Evolutionary conservation across 306 rosid genomes (phyloP).

Genomic region (Pyrus pyrifolia): DNA sequence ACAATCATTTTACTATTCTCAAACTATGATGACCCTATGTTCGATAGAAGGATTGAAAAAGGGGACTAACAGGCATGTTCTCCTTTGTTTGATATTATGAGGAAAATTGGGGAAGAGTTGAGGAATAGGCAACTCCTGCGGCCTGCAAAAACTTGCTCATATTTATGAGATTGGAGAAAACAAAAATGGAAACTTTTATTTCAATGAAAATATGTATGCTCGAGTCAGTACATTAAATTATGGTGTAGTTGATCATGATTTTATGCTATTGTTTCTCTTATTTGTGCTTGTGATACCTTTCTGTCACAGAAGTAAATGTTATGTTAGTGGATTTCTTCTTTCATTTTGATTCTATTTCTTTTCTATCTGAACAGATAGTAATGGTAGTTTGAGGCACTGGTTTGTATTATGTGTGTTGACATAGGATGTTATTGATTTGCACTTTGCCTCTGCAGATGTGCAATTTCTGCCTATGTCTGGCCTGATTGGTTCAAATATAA

Average conservation of each 20-base stretch:
- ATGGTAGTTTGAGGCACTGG: neutral
- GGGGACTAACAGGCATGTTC: neutral
- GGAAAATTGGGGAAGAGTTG: neutral
- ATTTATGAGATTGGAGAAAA: neutral
- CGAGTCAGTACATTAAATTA: neutral
- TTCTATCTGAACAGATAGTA: neutral
- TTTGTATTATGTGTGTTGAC: neutral
- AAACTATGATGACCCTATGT: neutral
- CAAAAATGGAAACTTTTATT: neutral
- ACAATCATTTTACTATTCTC: neutral
- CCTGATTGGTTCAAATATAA: conserved; percentile 58
- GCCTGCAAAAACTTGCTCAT: neutral
- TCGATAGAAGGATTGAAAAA: neutral
- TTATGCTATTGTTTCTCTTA: neutral
- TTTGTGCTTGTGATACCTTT: neutral
- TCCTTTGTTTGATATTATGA: neutral
- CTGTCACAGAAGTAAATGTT: neutral
- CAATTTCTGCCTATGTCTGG: conserved; percentile 89
- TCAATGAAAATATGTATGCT: neutral
- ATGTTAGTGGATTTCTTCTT: neutral
- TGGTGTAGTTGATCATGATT: neutral
- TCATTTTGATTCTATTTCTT: neutral
- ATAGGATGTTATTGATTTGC: neutral
- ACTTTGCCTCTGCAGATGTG: conserved; percentile 58
- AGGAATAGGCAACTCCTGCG: neutral